These are phyloP conservation scores for Phaffomyces antillensis DNA, from an alignment of 805 yeast species.

Conservation along the genomic window DNA sequence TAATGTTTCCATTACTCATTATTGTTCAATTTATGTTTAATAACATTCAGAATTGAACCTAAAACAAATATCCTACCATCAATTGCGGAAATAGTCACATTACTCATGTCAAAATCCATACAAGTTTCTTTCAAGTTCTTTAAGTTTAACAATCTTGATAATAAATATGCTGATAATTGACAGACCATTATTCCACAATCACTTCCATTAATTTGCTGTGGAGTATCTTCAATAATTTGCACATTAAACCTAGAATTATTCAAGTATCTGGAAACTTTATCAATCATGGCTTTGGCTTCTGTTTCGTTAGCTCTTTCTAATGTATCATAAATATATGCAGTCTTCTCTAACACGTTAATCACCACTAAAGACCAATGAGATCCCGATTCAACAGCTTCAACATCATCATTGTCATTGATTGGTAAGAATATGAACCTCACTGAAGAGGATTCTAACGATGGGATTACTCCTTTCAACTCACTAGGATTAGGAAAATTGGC, in stretches of 20 bases:
- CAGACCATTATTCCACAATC: slow-evolving; percentile 48
- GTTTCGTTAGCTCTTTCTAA: slow-evolving; percentile 27
- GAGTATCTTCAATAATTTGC: slow-evolving; percentile 26
- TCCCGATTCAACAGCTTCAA: slow-evolving; percentile 56
- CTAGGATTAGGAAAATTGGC: slow-evolving; percentile 44
- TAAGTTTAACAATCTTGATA: slow-evolving; percentile 27
- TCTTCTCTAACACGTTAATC: slow-evolving; percentile 39
- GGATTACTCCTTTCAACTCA: slow-evolving; percentile 37
- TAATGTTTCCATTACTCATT: too few species aligned
- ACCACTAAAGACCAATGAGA: slow-evolving; percentile 72
- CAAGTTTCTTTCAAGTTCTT: slow-evolving; percentile 20
- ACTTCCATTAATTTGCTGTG: slow-evolving; percentile 58
- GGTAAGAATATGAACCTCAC: slow-evolving; percentile 57
- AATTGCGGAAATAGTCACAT: slow-evolving; percentile 39
- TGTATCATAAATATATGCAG: slow-evolving; percentile 51
- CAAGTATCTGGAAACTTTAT: slow-evolving; percentile 19
- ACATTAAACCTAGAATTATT: slow-evolving; percentile 16
- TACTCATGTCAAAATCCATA: slow-evolving; percentile 33
- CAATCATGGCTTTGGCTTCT: slow-evolving; percentile 17
- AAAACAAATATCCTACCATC: slow-evolving; percentile 40
- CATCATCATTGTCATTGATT: slow-evolving; percentile 56
- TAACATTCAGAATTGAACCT: slow-evolving; percentile 26
- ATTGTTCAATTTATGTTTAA: slow-evolving; percentile 20
- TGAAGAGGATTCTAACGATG: slow-evolving; percentile 28
- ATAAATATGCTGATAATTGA: slow-evolving; percentile 29